Conservation (phyloP, 441 rosid species). For the Capsella rubella region DNA sequence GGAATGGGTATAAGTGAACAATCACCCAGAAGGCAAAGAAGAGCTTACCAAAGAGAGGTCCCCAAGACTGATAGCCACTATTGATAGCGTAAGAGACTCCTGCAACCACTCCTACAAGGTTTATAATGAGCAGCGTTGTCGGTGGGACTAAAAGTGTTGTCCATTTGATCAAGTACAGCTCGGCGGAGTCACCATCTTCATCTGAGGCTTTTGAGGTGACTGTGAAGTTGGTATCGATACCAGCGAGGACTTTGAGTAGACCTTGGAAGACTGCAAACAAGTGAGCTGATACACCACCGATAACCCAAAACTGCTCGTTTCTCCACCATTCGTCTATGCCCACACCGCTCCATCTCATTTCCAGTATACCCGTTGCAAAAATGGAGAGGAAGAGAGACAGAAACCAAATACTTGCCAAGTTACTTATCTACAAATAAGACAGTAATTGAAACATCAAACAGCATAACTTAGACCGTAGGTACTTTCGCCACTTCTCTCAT, state of each 20-base stretch:
- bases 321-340: slow-evolving; percentile 99
- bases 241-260: slow-evolving; percentile 88
- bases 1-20: slow-evolving; percentile 91
- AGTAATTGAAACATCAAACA: slow-evolving; percentile 6
- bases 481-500: neutral
- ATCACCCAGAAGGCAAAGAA: slow-evolving; percentile 99
- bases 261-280: slow-evolving; percentile 97
- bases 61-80: slow-evolving; percentile 95
- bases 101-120: slow-evolving; percentile 96
- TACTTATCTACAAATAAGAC: slow-evolving; percentile 76
- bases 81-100: slow-evolving; percentile 89
- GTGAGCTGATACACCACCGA: slow-evolving; percentile 96
- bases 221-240: slow-evolving; percentile 94
- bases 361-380: slow-evolving; percentile 93
- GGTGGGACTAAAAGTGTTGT: slow-evolving; percentile 96
- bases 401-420: slow-evolving; percentile 95
- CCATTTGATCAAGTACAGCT: slow-evolving; percentile 97
- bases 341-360: slow-evolving; percentile 99
- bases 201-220: slow-evolving; percentile 95
- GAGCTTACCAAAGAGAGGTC: slow-evolving; percentile 89
- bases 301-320: slow-evolving; percentile 98
- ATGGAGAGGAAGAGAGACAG: slow-evolving; percentile 95
- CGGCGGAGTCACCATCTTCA: slow-evolving; percentile 86
- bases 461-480: neutral
- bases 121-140: slow-evolving; percentile 83